Evolutionary conservation across 2,329 filamentous ascomycete genomes (phyloP).

Genomic region (Parastagonospora nodorum): DNA sequence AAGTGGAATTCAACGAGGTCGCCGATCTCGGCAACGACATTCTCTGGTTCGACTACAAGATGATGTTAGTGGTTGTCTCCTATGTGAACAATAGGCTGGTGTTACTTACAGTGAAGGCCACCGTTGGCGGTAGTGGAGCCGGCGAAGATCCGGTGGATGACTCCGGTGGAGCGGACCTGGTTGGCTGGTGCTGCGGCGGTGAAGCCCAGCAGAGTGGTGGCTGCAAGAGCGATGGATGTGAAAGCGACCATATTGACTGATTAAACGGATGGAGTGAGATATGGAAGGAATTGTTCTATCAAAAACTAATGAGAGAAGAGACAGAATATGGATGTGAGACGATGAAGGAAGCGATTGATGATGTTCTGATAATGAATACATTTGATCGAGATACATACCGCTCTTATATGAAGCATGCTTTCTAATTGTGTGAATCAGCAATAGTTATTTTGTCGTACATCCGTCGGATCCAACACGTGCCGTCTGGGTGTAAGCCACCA

Average conservation of each 20-base stretch:
- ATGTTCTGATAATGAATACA: conserved; percentile 21
- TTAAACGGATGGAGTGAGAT: conserved; percentile 13
- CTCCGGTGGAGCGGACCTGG: conserved; percentile 23
- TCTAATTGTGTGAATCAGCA: conserved; percentile 3
- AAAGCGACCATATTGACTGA: conserved; percentile 32
- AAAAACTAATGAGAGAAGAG: conserved; percentile 10
- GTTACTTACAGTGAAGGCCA: conserved; percentile 33
- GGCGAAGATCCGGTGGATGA: conserved; percentile 35
- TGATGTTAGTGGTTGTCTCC: background rate
- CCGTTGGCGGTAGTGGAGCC: conserved; percentile 29
- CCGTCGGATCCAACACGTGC: conserved; percentile 11
- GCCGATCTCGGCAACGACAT: conserved; percentile 36
- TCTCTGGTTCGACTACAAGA: conserved; percentile 26
- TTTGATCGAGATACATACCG: conserved; percentile 4
- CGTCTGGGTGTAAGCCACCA: conserved; percentile 12
- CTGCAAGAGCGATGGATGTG: conserved; percentile 23
- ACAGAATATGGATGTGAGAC: conserved; percentile 12
- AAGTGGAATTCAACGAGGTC: conserved; percentile 56
- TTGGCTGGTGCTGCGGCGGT: conserved; percentile 20
- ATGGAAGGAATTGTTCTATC: conserved; percentile 1
- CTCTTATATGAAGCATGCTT: background rate
- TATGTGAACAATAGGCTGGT: background rate
- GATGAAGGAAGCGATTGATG: conserved; percentile 4
- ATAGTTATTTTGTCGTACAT: conserved; percentile 9
- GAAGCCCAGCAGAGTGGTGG: conserved; percentile 26